Percentiles rank a stretch among this genome's conserved stretches.
Evolutionary conservation across 2,329 filamentous ascomycete species (phyloP).

Genomic region (Epichloe coenophiala): DNA sequence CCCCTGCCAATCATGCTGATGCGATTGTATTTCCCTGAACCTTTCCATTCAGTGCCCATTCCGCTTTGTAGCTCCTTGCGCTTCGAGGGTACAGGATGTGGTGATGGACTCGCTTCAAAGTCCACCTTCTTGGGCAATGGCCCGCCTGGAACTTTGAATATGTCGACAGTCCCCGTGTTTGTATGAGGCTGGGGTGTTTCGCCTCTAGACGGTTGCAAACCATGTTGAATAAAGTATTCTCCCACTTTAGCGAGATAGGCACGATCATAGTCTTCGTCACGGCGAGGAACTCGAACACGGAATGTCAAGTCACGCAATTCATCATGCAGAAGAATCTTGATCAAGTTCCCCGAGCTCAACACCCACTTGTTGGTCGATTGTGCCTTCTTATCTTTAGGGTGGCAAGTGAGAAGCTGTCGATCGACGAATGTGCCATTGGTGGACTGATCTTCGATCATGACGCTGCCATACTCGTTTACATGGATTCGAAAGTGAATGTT

Average conservation of each 20-base stretch:
- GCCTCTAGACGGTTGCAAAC: conserved; percentile 28
- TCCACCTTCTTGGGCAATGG: conserved; percentile 4
- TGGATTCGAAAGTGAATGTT: conserved; percentile 95
- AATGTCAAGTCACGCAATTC: conserved; percentile 55
- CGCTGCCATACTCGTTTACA: conserved; percentile 67
- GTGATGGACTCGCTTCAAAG: conserved; percentile 1
- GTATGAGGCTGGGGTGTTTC: conserved; percentile 21
- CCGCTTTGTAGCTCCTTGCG: conserved; percentile 12
- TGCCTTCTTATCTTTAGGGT: conserved; percentile 19
- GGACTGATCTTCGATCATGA: conserved; percentile 89
- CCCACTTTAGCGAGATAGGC: conserved; percentile 56
- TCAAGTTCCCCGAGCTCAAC: conserved; percentile 57
- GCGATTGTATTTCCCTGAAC: conserved; percentile 73
- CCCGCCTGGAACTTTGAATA: conserved; percentile 17
- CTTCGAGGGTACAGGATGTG: conserved; percentile 9
- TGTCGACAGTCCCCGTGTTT: conserved; percentile 28
- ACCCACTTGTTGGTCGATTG: conserved; percentile 35
- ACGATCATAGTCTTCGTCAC: conserved; percentile 50
- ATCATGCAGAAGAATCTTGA: conserved; percentile 50
- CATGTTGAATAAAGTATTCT: conserved; percentile 43
- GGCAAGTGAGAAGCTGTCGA: conserved; percentile 43
- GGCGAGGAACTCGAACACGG: conserved; percentile 69
- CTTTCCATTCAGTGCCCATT: conserved; percentile 59
- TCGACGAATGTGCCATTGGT: conserved; percentile 95
- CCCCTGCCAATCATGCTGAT: conserved; percentile 76